phyloP scores from a whole-genome alignment of 495 filamentous ascomycete genomes.

The Xylaria venustula region DNA sequence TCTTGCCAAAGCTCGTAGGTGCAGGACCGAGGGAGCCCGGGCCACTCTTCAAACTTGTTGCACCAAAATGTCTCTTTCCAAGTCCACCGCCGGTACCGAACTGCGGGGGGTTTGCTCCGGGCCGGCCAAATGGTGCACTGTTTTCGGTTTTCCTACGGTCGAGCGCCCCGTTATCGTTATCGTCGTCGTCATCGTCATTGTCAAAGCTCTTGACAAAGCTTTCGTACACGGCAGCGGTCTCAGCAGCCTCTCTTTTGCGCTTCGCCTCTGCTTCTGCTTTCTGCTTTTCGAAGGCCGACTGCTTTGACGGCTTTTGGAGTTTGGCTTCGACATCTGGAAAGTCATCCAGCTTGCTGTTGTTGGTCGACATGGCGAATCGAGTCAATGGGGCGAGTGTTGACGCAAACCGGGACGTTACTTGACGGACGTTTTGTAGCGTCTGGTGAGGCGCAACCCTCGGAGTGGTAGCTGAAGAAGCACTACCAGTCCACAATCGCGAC shows the following conservation, averaged over 20 bases:
- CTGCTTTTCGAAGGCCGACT: constrained; percentile 88
- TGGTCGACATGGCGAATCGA: constrained; percentile 37
- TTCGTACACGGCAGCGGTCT: constrained; percentile 86
- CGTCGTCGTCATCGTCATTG: constrained; percentile 58
- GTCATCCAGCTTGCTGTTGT: constrained; percentile 45
- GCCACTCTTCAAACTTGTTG: constrained; percentile 56
- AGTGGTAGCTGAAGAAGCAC: neutral
- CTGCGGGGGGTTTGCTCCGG: constrained; percentile 55
- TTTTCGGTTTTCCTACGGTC: constrained; percentile 30
- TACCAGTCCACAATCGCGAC: neutral
- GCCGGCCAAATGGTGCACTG: constrained; percentile 35
- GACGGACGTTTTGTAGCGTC: neutral
- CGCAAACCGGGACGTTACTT: neutral
- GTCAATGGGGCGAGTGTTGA: neutral
- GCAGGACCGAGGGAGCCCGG: constrained; percentile 73
- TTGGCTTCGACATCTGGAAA: constrained; percentile 86
- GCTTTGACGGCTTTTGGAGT: constrained; percentile 77
- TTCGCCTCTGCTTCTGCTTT: constrained; percentile 94
- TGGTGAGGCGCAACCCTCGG: neutral
- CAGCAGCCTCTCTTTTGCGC: constrained; percentile 78
- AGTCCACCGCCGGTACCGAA: constrained; percentile 36
- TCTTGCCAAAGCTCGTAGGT: constrained; percentile 50
- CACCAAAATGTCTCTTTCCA: constrained; percentile 43
- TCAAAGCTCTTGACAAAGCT: constrained; percentile 91
- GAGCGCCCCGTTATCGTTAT: constrained; percentile 29